phyloP scores from a whole-genome alignment of 1,284 basidiomycete genomes.

The Sparassis latifolia region DNA sequence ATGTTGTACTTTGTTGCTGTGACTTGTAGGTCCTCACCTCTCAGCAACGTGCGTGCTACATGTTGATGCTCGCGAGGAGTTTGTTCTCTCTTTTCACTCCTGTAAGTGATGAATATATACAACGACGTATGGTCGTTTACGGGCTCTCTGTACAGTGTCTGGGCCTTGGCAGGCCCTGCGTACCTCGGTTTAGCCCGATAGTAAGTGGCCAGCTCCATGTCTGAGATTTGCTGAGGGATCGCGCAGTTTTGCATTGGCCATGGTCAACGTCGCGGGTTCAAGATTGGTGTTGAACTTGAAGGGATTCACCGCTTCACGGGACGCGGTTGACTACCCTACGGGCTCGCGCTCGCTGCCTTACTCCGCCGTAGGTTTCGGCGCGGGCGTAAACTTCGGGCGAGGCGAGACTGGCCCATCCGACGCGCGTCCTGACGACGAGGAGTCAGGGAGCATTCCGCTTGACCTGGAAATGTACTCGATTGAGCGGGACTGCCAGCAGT shows the following conservation, averaged over 20 bases:
- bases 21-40: constrained; percentile 13
- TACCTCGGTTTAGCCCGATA: constrained; percentile 26
- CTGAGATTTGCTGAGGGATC: not conserved
- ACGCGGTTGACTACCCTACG: constrained; percentile 12
- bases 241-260: constrained; percentile 24
- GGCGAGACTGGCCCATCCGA: not conserved
- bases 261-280: constrained; percentile 25
- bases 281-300: constrained; percentile 26
- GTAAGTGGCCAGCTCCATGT: constrained; percentile 11
- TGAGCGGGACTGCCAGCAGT: constrained; percentile 24
- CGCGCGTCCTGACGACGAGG: constrained; percentile 1
- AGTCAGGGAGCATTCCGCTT: not conserved
- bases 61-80: constrained; percentile 8
- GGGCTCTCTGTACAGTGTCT: constrained; percentile 14
- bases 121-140: too few species aligned
- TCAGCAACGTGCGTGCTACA: not conserved
- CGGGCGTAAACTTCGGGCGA: not conserved
- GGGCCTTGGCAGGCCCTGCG: constrained; percentile 26
- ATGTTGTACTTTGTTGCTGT: constrained; percentile 27
- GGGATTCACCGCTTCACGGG: constrained; percentile 17
- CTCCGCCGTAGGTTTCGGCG: constrained; percentile 4
- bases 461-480: constrained; percentile 25
- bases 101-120: constrained; percentile 9
- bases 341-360: constrained; percentile 7
- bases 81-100: constrained; percentile 25